A percentile compares a stretch with the other conserved stretches of the same genome.
These are phyloP conservation scores for Hyaloscypha hepaticicola DNA, from an alignment of 495 filamentous ascomycete species.

Conservation along the genomic window DNA sequence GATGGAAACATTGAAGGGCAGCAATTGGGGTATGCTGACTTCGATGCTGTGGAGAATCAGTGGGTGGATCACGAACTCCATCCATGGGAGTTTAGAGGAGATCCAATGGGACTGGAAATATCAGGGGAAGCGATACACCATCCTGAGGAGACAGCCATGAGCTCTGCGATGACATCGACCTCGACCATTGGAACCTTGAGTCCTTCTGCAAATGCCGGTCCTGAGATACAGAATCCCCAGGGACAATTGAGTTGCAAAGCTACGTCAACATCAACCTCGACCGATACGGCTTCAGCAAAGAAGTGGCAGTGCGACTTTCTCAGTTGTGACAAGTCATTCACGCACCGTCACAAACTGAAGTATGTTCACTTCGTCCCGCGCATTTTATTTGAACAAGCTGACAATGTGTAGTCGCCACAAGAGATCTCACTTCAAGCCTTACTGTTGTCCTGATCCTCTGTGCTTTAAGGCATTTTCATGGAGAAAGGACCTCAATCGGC, in stretches of 20 bases:
- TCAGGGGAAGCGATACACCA: background rate
- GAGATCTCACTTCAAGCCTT: background rate
- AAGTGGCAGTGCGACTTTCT: background rate
- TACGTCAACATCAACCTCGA: background rate
- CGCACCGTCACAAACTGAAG: background rate
- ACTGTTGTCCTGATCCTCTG: background rate
- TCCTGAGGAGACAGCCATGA: background rate
- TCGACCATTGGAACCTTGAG: too few species aligned
- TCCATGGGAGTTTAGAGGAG: background rate
- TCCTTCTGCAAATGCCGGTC: background rate
- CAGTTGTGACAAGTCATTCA: background rate
- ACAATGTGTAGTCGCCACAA: background rate
- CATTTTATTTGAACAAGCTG: background rate
- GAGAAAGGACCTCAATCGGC: background rate
- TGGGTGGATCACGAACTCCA: background rate
- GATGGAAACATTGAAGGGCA: background rate
- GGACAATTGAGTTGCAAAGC: background rate
- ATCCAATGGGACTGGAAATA: background rate
- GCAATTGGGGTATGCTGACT: background rate
- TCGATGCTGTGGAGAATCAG: background rate
- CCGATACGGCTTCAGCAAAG: background rate
- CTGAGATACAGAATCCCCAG: background rate
- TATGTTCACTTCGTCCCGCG: background rate
- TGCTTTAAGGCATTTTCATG: background rate
- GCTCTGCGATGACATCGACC: too few species aligned